Percentiles rank a stretch among this genome's conserved stretches.
Conservation (phyloP, 768 basidiomycete genomes). For the Rhodotorula graminis region DNA sequence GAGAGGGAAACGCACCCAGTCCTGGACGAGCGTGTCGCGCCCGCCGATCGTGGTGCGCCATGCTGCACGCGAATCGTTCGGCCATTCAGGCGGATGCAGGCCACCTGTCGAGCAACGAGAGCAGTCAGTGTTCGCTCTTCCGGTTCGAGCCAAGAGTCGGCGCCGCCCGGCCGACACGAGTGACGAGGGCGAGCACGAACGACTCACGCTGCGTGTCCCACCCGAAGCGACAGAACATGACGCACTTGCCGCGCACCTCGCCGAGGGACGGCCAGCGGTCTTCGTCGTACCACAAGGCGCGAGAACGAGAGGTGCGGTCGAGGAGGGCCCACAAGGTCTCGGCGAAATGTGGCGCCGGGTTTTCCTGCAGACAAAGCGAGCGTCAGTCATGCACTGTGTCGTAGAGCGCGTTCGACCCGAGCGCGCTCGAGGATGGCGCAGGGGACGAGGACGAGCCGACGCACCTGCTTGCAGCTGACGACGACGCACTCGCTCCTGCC, state of each 20-base stretch:
- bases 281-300: background rate
- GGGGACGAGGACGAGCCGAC: background rate
- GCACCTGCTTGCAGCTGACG: slow-evolving; percentile 13
- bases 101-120: slow-evolving; percentile 2
- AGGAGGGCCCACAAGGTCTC: background rate
- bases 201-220: slow-evolving; percentile 4
- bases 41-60: slow-evolving; percentile 14
- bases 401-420: too few species aligned
- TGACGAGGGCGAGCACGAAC: too few species aligned
- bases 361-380: background rate
- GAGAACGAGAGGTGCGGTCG: background rate
- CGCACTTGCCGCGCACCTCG: slow-evolving; percentile 5
- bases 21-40: slow-evolving; percentile 9
- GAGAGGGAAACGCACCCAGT: slow-evolving; percentile 4
- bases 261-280: slow-evolving; percentile 10
- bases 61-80: background rate
- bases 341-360: slow-evolving; percentile 1
- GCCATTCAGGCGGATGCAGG: slow-evolving; percentile 6
- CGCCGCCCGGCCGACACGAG: too few species aligned
- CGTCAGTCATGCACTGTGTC: too few species aligned
- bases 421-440: background rate
- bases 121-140: too few species aligned
- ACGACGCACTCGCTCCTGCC: slow-evolving; percentile 2
- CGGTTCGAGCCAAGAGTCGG: too few species aligned
- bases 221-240: slow-evolving; percentile 15